phyloP scores from a whole-genome alignment of 179 eudicot species.

The Corrigiola litoralis region DNA sequence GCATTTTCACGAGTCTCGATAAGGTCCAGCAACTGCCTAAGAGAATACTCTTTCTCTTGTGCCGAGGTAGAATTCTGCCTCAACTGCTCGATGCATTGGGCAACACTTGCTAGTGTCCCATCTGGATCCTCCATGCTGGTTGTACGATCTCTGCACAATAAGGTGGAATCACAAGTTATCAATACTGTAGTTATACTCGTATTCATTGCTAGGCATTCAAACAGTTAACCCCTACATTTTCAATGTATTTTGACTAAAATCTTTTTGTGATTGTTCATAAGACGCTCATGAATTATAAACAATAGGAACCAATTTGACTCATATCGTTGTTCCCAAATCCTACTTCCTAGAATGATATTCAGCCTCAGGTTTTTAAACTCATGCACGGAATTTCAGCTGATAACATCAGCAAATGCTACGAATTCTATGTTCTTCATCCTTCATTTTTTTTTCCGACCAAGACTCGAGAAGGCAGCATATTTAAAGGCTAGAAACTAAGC shows the following conservation, averaged over 20 bases:
- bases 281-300: background rate
- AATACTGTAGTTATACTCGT: background rate
- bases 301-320: background rate
- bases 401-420: background rate
- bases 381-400: background rate
- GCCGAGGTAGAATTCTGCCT: slow-evolving; percentile 72
- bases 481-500: background rate
- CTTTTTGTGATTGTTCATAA: background rate
- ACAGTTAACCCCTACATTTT: no score
- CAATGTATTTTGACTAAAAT: background rate
- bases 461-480: background rate
- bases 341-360: background rate
- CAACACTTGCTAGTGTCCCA: slow-evolving; percentile 96
- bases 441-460: background rate
- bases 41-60: slow-evolving; percentile 77
- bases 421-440: background rate
- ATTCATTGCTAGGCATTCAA: no score
- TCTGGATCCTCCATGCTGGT: slow-evolving; percentile 98
- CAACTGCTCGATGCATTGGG: slow-evolving; percentile 97
- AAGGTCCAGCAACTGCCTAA: slow-evolving; percentile 80
- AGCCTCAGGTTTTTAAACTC: background rate
- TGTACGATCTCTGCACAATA: slow-evolving; percentile 67
- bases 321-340: background rate
- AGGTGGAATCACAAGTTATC: slow-evolving; percentile 6
- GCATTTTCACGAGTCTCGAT: slow-evolving; percentile 93